Percentiles rank a stretch among this genome's conserved stretches.
phyloP scores from a whole-genome alignment of 345 rosid genomes.

The Corchorus capsularis region DNA sequence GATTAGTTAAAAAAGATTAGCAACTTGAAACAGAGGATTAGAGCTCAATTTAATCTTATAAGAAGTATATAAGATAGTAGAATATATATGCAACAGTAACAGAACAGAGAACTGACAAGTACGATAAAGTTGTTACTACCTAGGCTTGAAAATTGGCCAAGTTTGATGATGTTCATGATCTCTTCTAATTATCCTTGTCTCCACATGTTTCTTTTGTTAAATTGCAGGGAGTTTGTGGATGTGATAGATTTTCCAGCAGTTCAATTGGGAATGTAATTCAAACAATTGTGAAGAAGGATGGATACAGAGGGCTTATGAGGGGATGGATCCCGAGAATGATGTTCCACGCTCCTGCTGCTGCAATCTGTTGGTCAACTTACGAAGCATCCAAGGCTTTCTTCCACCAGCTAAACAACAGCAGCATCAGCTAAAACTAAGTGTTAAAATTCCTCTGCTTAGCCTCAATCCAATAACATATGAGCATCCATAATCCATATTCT shows the following conservation, averaged over 20 bases:
- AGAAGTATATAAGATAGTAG: background rate
- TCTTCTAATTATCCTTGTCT: background rate
- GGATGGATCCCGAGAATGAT: slow-evolving; percentile 76
- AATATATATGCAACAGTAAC: no score
- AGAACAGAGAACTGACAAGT: no score
- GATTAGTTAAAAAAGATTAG: background rate
- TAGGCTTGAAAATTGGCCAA: no score
- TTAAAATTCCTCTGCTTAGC: background rate
- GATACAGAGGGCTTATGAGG: slow-evolving; percentile 60
- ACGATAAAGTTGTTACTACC: no score
- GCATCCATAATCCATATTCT: background rate
- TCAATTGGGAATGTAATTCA: slow-evolving; percentile 48
- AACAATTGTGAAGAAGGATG: slow-evolving; percentile 51
- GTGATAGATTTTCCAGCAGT: slow-evolving; percentile 43
- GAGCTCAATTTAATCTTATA: background rate
- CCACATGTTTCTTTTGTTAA: background rate
- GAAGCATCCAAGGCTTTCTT: slow-evolving; percentile 65
- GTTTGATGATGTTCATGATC: background rate
- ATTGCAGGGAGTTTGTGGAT: slow-evolving; percentile 47
- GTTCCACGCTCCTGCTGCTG: slow-evolving; percentile 80
- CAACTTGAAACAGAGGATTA: background rate
- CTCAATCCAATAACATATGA: background rate
- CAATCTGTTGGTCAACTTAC: slow-evolving; percentile 75
- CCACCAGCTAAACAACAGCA: slow-evolving; percentile 34
- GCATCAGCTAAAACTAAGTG: background rate